phyloP scores from a whole-genome alignment of 2,329 filamentous ascomycete species.

The Ophiosphaerella narmari region DNA sequence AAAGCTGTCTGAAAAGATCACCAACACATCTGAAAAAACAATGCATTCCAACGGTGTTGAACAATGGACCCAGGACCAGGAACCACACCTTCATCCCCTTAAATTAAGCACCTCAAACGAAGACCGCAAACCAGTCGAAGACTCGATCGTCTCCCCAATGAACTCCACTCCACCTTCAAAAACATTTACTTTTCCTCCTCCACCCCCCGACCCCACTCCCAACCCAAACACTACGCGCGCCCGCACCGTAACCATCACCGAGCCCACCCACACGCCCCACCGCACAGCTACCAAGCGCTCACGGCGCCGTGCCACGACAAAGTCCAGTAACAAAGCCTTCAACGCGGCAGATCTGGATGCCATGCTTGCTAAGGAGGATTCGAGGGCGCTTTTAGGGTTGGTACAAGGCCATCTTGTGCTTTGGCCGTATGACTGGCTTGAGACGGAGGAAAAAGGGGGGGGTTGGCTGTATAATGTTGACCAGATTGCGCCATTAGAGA shows the following conservation, averaged over 20 bases:
- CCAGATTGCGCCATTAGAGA: conserved; percentile 92
- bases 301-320: conserved; percentile 71
- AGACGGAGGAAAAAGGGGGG: conserved; percentile 86
- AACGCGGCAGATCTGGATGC: conserved; percentile 67
- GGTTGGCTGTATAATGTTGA: conserved; percentile 98
- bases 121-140: conserved; percentile 31
- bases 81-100: conserved; percentile 27
- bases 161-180: conserved; percentile 22
- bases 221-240: conserved; percentile 19
- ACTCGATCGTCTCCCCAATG: conserved; percentile 37
- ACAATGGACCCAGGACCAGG: conserved; percentile 47
- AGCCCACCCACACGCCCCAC: conserved; percentile 27
- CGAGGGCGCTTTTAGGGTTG: conserved; percentile 78
- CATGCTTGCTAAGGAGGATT: conserved; percentile 72
- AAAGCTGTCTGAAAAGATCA: conserved; percentile 37
- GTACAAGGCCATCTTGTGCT: conserved; percentile 87
- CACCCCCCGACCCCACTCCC: conserved; percentile 37
- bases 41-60: conserved; percentile 33
- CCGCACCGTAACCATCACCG: conserved; percentile 45
- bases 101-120: conserved; percentile 16
- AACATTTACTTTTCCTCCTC: conserved; percentile 38
- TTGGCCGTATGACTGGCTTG: conserved; percentile 90
- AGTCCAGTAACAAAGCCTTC: conserved; percentile 67
- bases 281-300: conserved; percentile 44
- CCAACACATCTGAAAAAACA: conserved; percentile 20